phyloP scores from a whole-genome alignment of 2,329 filamentous ascomycete species.

The Cladosporium halotolerans region DNA sequence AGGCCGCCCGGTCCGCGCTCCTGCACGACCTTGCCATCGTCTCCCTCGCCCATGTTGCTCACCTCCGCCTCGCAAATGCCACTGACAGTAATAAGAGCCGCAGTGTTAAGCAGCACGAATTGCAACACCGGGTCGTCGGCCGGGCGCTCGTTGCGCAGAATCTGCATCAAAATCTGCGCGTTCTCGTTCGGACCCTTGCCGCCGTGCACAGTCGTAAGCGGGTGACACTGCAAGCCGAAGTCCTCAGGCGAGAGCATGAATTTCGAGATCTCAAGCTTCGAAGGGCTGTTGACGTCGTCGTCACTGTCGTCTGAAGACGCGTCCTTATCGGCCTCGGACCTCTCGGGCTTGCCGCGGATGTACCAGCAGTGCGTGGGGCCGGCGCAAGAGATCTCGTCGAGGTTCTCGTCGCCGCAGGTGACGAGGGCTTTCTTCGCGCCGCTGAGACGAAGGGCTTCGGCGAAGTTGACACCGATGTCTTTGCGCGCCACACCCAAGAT shows the following conservation, averaged over 20 bases:
- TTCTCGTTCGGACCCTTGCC: constrained; percentile 85
- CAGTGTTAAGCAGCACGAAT: constrained; percentile 92
- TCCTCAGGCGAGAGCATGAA: constrained; percentile 78
- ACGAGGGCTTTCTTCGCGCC: constrained; percentile 80
- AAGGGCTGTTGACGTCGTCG: constrained; percentile 31
- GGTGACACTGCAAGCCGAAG: constrained; percentile 73
- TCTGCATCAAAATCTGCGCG: constrained; percentile 70
- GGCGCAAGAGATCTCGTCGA: constrained; percentile 92
- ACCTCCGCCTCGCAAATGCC: constrained; percentile 80
- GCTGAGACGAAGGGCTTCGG: constrained; percentile 69
- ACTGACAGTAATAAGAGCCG: constrained; percentile 76
- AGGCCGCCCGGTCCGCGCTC: constrained; percentile 80
- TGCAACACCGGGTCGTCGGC: constrained; percentile 79
- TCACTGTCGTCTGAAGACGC: constrained; percentile 16
- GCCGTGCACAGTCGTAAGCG: constrained; percentile 70
- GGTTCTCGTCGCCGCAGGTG: constrained; percentile 87
- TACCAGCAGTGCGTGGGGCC: constrained; percentile 84
- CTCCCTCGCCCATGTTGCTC: constrained; percentile 71
- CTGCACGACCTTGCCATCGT: constrained; percentile 71
- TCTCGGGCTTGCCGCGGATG: constrained; percentile 30
- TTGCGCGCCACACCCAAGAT: constrained; percentile 88
- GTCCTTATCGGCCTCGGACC: constrained; percentile 32
- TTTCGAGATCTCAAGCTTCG: constrained; percentile 57
- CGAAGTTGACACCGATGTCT: constrained; percentile 82
- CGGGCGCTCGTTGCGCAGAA: constrained; percentile 67